Evolutionary conservation across 2,329 filamentous ascomycete genomes (phyloP).

Genomic region (Penicillium digitatum): DNA sequence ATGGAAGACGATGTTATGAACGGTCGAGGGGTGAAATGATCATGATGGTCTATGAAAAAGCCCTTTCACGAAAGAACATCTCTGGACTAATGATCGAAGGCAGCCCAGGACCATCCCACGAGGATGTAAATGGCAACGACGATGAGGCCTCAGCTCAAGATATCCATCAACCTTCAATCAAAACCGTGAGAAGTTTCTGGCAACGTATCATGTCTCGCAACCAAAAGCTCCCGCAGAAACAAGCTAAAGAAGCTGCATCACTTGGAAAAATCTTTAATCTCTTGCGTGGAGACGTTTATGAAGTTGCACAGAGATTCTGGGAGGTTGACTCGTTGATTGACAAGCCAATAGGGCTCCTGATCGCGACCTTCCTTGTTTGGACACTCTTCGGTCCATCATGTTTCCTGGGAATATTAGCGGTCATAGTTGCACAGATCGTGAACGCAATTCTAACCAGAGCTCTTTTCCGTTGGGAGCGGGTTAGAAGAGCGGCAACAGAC

Average conservation of each 20-base stretch:
- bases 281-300: constrained; percentile 57
- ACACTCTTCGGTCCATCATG: constrained; percentile 76
- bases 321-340: constrained; percentile 73
- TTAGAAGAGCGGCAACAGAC: constrained; percentile 71
- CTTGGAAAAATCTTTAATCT: constrained; percentile 90
- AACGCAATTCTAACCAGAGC: constrained; percentile 65
- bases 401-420: constrained; percentile 66
- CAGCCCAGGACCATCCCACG: constrained; percentile 23
- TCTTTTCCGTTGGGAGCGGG: constrained; percentile 65
- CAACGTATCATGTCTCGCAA: constrained; percentile 25
- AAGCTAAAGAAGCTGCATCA: constrained; percentile 60
- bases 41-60: constrained; percentile 79
- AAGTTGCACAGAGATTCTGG: constrained; percentile 63
- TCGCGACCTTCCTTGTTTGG: constrained; percentile 72
- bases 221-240: constrained; percentile 26
- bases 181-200: constrained; percentile 25
- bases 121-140: constrained; percentile 12
- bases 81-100: constrained; percentile 34
- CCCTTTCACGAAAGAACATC: constrained; percentile 61
- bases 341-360: constrained; percentile 69
- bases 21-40: constrained; percentile 80
- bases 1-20: constrained; percentile 77
- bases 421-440: constrained; percentile 63
- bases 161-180: constrained; percentile 6
- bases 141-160: constrained; percentile 12